Evolutionary conservation across 352 stramenopile species (phyloP).

Genomic region (Pythium apleroticum): DNA sequence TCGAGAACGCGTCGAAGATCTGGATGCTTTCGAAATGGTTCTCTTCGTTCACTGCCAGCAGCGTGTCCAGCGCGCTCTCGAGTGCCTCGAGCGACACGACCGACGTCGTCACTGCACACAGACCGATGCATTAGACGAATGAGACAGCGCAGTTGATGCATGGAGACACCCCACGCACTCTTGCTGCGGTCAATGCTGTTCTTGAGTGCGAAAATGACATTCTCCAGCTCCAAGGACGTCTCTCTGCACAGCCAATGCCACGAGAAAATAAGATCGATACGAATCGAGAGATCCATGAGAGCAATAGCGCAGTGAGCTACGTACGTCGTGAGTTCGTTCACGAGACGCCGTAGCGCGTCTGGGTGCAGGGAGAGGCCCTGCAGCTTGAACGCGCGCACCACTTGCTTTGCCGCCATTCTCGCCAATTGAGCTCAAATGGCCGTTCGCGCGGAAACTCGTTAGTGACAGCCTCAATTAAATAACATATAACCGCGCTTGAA

Average conservation of each 20-base stretch:
- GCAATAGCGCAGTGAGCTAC: background rate
- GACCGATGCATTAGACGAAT: background rate
- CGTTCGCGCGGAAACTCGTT: background rate
- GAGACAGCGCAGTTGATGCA: background rate
- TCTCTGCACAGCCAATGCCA: constrained; percentile 38
- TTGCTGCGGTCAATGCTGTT: constrained; percentile 90
- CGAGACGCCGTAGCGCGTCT: constrained; percentile 63
- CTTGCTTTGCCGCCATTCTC: constrained; percentile 69
- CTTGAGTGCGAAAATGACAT: constrained; percentile 86
- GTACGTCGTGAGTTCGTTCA: constrained; percentile 65
- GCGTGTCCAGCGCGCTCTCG: constrained; percentile 79
- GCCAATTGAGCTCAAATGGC: background rate
- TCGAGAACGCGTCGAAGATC: constrained; percentile 82
- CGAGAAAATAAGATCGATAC: constrained; percentile 2
- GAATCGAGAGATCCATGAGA: background rate
- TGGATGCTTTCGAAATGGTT: constrained; percentile 85
- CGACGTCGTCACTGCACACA: constrained; percentile 62
- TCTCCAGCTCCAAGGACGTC: constrained; percentile 68
- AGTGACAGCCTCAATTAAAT: constrained; percentile 7
- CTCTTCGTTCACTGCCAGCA: constrained; percentile 74
- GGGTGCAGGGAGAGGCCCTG: constrained; percentile 79
- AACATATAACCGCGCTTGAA: constrained; percentile 11
- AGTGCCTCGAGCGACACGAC: constrained; percentile 82
- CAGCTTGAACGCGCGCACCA: constrained; percentile 84
- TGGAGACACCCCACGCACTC: constrained; percentile 39